These are phyloP conservation scores for Torulaspora microellipsoides DNA, from an alignment of 805 yeast species.

Conservation along the genomic window DNA sequence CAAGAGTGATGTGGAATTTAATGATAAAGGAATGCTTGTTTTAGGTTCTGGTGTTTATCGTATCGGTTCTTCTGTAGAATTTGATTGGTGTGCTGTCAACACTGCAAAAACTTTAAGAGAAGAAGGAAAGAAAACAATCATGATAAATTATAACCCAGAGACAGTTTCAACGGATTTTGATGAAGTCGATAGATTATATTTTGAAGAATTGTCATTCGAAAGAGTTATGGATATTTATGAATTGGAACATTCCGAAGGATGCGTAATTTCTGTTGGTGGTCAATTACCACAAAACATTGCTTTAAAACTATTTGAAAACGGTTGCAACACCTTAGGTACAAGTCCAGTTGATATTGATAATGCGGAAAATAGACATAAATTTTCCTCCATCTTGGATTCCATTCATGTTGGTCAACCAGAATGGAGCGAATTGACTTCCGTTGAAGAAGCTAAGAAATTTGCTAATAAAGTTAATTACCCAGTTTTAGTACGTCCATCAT, in stretches of 20 bases:
- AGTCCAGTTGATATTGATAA: constrained; percentile 91
- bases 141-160: constrained; percentile 98
- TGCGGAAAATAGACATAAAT: constrained; percentile 98
- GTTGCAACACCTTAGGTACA: constrained; percentile 90
- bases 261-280: constrained; percentile 95
- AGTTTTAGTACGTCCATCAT: constrained; percentile 95
- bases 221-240: constrained; percentile 97
- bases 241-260: constrained; percentile 83
- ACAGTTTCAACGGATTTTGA: constrained; percentile 98
- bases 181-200: constrained; percentile 95
- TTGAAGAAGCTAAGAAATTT: constrained; percentile 78
- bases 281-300: constrained; percentile 98
- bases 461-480: constrained; percentile 90
- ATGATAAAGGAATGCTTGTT: constrained; percentile 89
- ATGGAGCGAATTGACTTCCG: constrained; percentile 91
- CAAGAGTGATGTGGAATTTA: constrained; percentile 74
- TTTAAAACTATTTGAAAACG: constrained; percentile 67
- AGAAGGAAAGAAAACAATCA: constrained; percentile 81
- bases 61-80: constrained; percentile 97
- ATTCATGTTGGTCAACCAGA: constrained; percentile 94
- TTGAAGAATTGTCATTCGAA: constrained; percentile 92
- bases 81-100: constrained; percentile 99
- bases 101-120: constrained; percentile 92
- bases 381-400: constrained; percentile 88
- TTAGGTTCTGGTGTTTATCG: constrained; percentile 99